Conservation (phyloP, 2,329 filamentous ascomycete genomes). For the Colletotrichum sp. region DNA sequence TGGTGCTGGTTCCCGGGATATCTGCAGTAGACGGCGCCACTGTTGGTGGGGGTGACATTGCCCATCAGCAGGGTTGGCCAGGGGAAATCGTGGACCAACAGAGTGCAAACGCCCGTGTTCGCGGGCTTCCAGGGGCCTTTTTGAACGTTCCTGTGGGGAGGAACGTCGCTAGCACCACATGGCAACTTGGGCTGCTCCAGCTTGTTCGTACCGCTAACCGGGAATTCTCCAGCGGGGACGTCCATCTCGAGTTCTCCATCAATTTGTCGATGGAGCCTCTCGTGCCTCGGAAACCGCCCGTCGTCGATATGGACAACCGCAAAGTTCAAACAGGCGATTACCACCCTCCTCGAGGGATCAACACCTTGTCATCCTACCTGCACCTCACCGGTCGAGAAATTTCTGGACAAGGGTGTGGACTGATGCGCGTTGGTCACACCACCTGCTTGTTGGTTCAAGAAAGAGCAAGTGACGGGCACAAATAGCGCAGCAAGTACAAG, state of each 20-base stretch:
- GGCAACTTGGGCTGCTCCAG: background rate
- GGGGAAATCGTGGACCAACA: background rate
- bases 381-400: background rate
- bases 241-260: background rate
- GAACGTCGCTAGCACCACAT: background rate
- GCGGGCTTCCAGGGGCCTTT: background rate
- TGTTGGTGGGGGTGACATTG: background rate
- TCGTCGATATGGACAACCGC: background rate
- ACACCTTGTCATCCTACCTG: background rate
- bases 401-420: background rate
- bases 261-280: background rate
- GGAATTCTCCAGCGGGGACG: background rate
- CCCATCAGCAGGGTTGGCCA: background rate
- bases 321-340: background rate
- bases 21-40: background rate
- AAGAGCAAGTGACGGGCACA: background rate
- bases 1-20: background rate
- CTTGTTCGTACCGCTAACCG: background rate
- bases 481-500: background rate
- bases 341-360: background rate
- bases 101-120: background rate
- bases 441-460: background rate
- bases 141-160: background rate
- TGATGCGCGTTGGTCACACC: background rate
- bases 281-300: background rate